Evolutionary conservation across 2,329 filamentous ascomycete genomes (phyloP), one percentile per base, ranked within the genome.

Genomic region (Phyllosticta capitalensis): DNA sequence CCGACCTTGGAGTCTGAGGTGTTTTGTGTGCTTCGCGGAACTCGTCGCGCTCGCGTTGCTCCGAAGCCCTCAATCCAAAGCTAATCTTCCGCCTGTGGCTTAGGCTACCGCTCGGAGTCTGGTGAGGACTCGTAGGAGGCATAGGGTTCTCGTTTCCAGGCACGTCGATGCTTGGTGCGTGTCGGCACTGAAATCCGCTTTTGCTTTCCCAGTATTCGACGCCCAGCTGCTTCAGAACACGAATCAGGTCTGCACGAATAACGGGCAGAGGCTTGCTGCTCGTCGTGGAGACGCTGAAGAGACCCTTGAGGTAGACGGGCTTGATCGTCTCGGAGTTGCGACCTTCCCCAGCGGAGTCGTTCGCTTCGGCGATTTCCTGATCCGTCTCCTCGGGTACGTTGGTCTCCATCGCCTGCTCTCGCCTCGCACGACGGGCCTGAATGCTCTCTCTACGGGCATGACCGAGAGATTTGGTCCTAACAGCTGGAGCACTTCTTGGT

Each of bases 231-330:
- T 86, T 87, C 56, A 99, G 76, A 2, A 97, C 94, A 55, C 92
- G 83, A 69, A 95, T 95, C 66, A 99, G 89, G 69, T 99, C 94
- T 6, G 85, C 79, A 48, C 92, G 85, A 63, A 99, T 99, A 61
- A 90, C 85, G 1, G 85, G 79, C 10, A 97, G 83, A 0, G 92
- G 90, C 70, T 95, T 95, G 69, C 87, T 94, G 61, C 91, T 96
- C 6, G 94, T 99, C 0, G 94, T 99, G 3, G 90, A 95, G 58
- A 97, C 94, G 67, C 92, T 97, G 76, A 99, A 97, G 19, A 99
- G 80, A 4, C 94, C 94, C 74, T 97, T 99, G 60, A 99, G 82
- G 72, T 88, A 97, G 2, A 97, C 94, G 0, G 94, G 94, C 72
- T 96, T 96, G 57, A 92, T 86, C 62, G 92, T 83, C 65, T 95